These are phyloP conservation scores for Grifola frondosa DNA, from an alignment of 1,284 basidiomycete species.

Conservation along the genomic window DNA sequence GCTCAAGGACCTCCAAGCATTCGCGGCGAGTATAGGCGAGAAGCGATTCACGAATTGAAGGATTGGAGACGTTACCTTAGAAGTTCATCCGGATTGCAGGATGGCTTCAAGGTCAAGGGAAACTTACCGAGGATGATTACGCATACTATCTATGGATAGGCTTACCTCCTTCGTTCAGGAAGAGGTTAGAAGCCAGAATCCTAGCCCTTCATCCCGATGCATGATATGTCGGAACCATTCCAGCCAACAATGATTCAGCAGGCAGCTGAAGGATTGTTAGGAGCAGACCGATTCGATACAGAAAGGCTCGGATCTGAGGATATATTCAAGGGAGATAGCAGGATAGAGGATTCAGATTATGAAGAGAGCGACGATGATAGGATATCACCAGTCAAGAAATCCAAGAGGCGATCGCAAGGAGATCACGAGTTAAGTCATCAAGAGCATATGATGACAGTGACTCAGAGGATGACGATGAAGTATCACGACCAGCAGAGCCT, in stretches of 20 bases:
- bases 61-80: constrained; percentile 1
- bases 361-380: background rate
- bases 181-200: background rate
- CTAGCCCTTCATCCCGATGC: background rate
- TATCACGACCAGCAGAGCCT: background rate
- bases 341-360: background rate
- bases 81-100: constrained; percentile 2
- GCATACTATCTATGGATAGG: constrained; percentile 2
- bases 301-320: background rate
- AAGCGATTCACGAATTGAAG: background rate
- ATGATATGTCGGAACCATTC: constrained; percentile 3
- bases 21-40: background rate
- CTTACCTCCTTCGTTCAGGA: background rate
- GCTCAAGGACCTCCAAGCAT: background rate
- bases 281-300: background rate
- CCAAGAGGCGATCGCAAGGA: background rate
- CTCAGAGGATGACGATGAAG: background rate
- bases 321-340: background rate
- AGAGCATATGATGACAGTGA: background rate
- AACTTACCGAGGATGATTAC: background rate
- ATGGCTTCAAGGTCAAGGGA: constrained; percentile 2
- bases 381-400: background rate
- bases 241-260: background rate
- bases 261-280: background rate
- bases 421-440: background rate